These are phyloP conservation scores for Trichoderma reesei DNA, from an alignment of 495 filamentous ascomycete genomes.

Conservation along the genomic window DNA sequence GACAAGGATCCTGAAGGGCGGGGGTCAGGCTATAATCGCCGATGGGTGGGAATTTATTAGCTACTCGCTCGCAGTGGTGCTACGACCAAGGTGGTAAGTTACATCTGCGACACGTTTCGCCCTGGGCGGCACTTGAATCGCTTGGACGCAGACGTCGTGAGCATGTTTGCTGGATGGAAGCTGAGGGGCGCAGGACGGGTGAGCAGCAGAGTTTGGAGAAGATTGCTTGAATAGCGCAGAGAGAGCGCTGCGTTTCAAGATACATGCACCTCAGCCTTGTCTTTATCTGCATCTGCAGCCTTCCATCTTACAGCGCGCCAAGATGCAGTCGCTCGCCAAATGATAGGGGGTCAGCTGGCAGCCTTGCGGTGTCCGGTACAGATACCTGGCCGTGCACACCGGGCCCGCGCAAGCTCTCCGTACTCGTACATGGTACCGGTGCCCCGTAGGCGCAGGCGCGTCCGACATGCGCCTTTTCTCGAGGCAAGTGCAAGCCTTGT, in stretches of 20 bases:
- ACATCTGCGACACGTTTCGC: slow-evolving; percentile 4
- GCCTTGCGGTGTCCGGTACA: neutral
- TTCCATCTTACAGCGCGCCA: no score
- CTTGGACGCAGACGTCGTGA: neutral
- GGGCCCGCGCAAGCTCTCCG: no score
- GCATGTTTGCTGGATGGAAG: no score
- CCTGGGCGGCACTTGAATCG: neutral
- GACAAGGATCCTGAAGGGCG: neutral
- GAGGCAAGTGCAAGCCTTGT: neutral
- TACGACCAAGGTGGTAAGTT: neutral
- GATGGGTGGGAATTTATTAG: neutral
- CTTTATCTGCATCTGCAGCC: no score
- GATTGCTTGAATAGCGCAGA: no score
- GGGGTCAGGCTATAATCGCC: slow-evolving; percentile 6
- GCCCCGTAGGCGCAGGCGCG: neutral
- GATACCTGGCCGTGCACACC: neutral
- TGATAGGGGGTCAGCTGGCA: no score
- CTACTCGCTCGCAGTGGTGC: no score
- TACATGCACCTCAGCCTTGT: no score
- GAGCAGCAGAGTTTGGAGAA: neutral
- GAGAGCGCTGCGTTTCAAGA: neutral
- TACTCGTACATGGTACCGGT: no score
- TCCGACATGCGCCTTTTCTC: neutral
- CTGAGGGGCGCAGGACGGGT: no score
- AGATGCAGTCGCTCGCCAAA: no score